Evolutionary conservation across 257 asterid species (phyloP).

Genomic region (Jaltomata sinuosa): DNA sequence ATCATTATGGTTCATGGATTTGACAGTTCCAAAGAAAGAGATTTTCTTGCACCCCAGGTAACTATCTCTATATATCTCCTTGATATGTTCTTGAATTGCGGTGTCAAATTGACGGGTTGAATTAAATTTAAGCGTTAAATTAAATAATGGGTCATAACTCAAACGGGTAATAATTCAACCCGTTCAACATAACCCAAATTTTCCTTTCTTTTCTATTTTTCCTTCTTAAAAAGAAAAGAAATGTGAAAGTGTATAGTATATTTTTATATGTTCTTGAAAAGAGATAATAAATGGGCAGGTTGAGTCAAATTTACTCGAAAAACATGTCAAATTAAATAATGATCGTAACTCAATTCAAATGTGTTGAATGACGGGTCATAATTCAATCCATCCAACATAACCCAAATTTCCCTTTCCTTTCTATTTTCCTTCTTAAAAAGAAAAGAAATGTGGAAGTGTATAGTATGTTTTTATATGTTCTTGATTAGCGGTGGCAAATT

Average conservation of each 20-base stretch:
- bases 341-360: too few relatives aligned
- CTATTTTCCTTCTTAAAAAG: too few relatives aligned
- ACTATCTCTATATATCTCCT: neutral
- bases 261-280: too few relatives aligned
- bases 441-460: neutral
- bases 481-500: too few relatives aligned
- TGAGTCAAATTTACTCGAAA: too few relatives aligned
- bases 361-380: neutral
- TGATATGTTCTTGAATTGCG: neutral
- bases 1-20: conserved; percentile 79
- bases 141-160: too few relatives aligned
- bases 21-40: conserved; percentile 84
- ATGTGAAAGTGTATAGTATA: neutral
- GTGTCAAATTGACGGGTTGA: neutral
- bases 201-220: too few relatives aligned
- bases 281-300: too few relatives aligned
- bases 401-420: too few relatives aligned
- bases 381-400: neutral
- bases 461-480: neutral
- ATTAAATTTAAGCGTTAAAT: neutral
- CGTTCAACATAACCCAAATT: neutral
- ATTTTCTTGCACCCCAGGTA: conserved; percentile 73
- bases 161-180: neutral
- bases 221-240: neutral
- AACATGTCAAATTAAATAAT: neutral